These are phyloP conservation scores for Xylaria multiplex DNA, from an alignment of 2,329 filamentous ascomycete species.

Conservation along the genomic window DNA sequence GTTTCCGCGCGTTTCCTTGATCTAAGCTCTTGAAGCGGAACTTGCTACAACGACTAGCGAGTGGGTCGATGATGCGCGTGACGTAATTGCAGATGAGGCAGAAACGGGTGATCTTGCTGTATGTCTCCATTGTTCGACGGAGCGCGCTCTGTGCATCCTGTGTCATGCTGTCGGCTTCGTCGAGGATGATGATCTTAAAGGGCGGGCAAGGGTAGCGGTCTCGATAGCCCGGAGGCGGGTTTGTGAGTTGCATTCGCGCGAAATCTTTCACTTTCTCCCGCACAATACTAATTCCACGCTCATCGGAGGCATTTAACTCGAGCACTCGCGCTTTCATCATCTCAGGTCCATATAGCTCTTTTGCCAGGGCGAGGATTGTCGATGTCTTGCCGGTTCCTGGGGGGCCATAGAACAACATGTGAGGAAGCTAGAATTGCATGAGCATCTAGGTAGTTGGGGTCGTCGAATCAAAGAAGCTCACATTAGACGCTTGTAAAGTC, in stretches of 20 bases:
- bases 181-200: conserved; percentile 98
- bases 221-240: conserved; percentile 73
- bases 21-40: conserved; percentile 98
- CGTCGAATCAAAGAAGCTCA: conserved; percentile 48
- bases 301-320: conserved; percentile 98
- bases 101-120: conserved; percentile 94
- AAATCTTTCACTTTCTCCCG: conserved; percentile 99
- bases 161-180: conserved; percentile 99
- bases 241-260: conserved; percentile 91
- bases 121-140: conserved; percentile 97
- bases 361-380: conserved; percentile 94
- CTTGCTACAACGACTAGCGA: conserved; percentile 93
- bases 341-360: conserved; percentile 96
- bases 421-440: conserved; percentile 72
- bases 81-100: conserved; percentile 99
- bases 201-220: conserved; percentile 90
- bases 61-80: conserved; percentile 94
- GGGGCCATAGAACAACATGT: conserved; percentile 99
- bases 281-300: conserved; percentile 96
- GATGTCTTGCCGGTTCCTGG: conserved; percentile 98
- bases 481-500: conserved; percentile 93
- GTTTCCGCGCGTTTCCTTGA: conserved; percentile 80
- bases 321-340: conserved; percentile 94
- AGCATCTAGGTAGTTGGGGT: neutral
- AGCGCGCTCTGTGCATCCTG: conserved; percentile 96